Evolutionary conservation across 805 yeast species (phyloP), one percentile per base, ranked within the genome.

Genomic region (Pichia nakasei): DNA sequence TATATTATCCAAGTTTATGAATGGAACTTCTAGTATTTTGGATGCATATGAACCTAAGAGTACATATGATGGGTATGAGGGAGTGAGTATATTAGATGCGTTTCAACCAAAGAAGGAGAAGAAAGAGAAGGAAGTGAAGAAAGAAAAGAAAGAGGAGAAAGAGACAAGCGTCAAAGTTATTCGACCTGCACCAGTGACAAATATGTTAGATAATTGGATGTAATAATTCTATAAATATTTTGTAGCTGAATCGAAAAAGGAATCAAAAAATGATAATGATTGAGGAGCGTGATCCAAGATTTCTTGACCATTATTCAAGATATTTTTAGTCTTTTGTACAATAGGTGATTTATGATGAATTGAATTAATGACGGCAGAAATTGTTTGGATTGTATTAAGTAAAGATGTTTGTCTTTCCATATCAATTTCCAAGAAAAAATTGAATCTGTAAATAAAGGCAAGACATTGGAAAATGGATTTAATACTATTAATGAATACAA

Each of bases 111-210:
- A 8, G 7, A 27, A 24, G 27, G 27, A 24, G 27, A 24, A 24
- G 27, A 24, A 24, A 24, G 27, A 24, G 11, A 7, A 7, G 7
- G 27, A 24, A 24, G 27, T 7, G 7, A 24, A 24, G 27, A 24
- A 24, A 7, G 27, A 24, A 24, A 7, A 11, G 27, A 8, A 24
- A 24, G 11, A 27, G 26, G 13, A n/a, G 6, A 15, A 15, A 15
- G 13, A 13, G 24, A 1, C 19, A 35, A 21, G 17, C 37, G n/a
- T n/a, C n/a, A n/a, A n/a, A n/a, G n/a, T n/a, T n/a, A n/a, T n/a
- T n/a, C n/a, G n/a, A n/a, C n/a, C n/a, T n/a, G n/a, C 29, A 4
- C 73, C 70, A 45, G 89, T 82, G 53, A 86, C 89, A 0, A 88
- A 83, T 54, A 80, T 83, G 88, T 41, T 78, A 82, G 57, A 73